A percentile compares a stretch with the other conserved stretches of the same genome.
These are phyloP conservation scores for Naganishia liquefaciens DNA, from an alignment of 1,284 basidiomycete species.

Conservation along the genomic window DNA sequence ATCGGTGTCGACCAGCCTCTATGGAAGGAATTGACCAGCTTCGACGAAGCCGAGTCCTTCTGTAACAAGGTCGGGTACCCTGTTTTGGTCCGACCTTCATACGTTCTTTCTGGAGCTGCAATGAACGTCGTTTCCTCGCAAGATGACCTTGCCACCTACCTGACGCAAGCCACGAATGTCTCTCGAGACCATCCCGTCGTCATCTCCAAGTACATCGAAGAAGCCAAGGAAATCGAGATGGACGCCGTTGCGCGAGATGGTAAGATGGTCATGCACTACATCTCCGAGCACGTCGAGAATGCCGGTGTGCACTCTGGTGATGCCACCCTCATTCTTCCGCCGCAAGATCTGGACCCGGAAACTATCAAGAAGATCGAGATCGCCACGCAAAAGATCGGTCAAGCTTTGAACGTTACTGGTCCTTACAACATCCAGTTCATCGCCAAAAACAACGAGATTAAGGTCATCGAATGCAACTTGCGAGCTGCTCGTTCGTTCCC, in stretches of 20 bases:
- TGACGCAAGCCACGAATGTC: slow-evolving; percentile 93
- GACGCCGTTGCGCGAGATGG: slow-evolving; percentile 96
- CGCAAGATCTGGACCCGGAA: slow-evolving; percentile 94
- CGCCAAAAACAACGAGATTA: slow-evolving; percentile 99
- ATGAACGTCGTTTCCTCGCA: slow-evolving; percentile 98
- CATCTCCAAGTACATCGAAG: slow-evolving; percentile 98
- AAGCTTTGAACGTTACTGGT: slow-evolving; percentile 96
- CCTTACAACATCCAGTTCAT: slow-evolving; percentile 99
- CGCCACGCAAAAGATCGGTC: slow-evolving; percentile 94
- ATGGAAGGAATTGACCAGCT: slow-evolving; percentile 95
- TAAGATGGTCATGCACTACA: slow-evolving; percentile 98
- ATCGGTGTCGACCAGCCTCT: slow-evolving; percentile 95
- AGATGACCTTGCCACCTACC: slow-evolving; percentile 86
- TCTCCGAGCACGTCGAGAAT: slow-evolving; percentile 99
- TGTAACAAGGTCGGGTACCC: slow-evolving; percentile 91
- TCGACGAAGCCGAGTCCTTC: slow-evolving; percentile 83
- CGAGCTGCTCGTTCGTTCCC: slow-evolving; percentile 98
- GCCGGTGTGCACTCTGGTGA: slow-evolving; percentile 98
- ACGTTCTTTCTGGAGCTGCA: slow-evolving; percentile 95
- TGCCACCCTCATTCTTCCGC: slow-evolving; percentile 94
- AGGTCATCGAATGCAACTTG: slow-evolving; percentile 99
- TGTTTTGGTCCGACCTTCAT: slow-evolving; percentile 94
- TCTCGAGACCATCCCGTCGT: slow-evolving; percentile 97
- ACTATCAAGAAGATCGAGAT: slow-evolving; percentile 95
- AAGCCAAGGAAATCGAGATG: slow-evolving; percentile 99